Evolutionary conservation across 257 asterid species (phyloP), one percentile per base, ranked within the genome.

Genomic region (Penstemon eatonii): DNA sequence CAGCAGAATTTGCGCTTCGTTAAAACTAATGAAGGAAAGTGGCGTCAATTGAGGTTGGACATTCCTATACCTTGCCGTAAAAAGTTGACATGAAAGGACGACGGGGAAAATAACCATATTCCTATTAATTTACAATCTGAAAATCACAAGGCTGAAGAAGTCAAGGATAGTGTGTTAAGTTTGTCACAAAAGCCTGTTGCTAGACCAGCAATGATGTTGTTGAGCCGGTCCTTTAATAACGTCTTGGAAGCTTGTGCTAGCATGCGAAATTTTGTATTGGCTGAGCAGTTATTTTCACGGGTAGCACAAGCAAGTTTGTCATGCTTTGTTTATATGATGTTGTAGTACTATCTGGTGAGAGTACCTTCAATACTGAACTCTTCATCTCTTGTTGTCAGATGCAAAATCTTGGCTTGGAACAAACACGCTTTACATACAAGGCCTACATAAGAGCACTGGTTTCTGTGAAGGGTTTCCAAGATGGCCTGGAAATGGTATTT

Each of bases 331-430:
- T 60, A 52, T 19, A 19, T 19, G 25, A 19, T 19, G 37, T 36
- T 52, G 37, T 52, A n/a, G 12, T 36, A 52, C 33, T n/a, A n/a
- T 36, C 6, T 5, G 57, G 7, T 3, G 19, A 1, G 8, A 52
- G 36, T 52, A n/a, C 19, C 25, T 19, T 19, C 19, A 52, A 36
- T 52, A 11, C 40, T 50, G 62, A 19, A 40, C 13, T 60, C 36
- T 40, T 43, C 38, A 68, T 41, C 51, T 57, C 56, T 67, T 47
- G 63, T 55, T 63, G 63, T 67, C 84, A 92, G 97, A 90, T 90
- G 95, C 93, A 84, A 82, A 77, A 63, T 81, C 87, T 92, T 77
- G 96, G 96, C 51, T 67, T 92, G 81, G 80, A 83, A 80, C 96
- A 83, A 50, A 86, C 98, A 64, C 40, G 77, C 15, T 45, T 72